phyloP scores from a whole-genome alignment of 768 basidiomycete genomes.

The Tricholoma furcatifolium region DNA sequence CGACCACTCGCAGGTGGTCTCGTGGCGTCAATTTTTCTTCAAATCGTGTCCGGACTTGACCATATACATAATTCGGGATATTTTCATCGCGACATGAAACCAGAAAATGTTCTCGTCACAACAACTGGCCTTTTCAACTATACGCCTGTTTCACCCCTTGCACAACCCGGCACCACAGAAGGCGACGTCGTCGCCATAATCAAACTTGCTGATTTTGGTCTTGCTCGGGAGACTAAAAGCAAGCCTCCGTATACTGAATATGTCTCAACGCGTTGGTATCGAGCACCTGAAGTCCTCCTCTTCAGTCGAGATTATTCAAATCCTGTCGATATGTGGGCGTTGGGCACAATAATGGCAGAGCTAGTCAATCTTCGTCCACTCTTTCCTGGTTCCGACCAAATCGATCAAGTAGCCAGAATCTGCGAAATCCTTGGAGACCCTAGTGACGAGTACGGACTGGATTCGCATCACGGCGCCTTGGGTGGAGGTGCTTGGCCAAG shows the following conservation, averaged over 20 bases:
- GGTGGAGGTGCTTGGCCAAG: conserved; percentile 89
- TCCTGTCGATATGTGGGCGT: conserved; percentile 99
- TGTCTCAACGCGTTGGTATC: conserved; percentile 99
- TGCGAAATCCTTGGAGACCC: conserved; percentile 95
- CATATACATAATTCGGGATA: conserved; percentile 93
- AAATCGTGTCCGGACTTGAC: conserved; percentile 85
- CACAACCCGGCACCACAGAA: conserved; percentile 58
- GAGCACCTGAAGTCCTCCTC: conserved; percentile 94
- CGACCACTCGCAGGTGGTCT: conserved; percentile 96
- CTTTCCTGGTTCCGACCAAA: conserved; percentile 90
- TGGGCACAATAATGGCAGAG: conserved; percentile 98
- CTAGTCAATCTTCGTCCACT: conserved; percentile 91
- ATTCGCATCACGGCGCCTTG: conserved; percentile 60
- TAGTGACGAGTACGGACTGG: conserved; percentile 75
- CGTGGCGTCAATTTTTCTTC: conserved; percentile 90
- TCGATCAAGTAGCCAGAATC: conserved; percentile 90
- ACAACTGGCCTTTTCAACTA: conserved; percentile 96
- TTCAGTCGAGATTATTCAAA: conserved; percentile 91
- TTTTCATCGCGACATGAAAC: conserved; percentile 99
- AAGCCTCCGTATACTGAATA: conserved; percentile 97
- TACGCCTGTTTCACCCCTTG: conserved; percentile 69
- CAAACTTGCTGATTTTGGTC: conserved; percentile 97
- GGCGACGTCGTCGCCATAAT: conserved; percentile 96
- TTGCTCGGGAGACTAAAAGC: conserved; percentile 87
- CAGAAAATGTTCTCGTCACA: conserved; percentile 97